These are phyloP conservation scores for Zhuliangozyma parablackwelliae DNA, from an alignment of 1,139 yeast genomes.

Conservation along the genomic window DNA sequence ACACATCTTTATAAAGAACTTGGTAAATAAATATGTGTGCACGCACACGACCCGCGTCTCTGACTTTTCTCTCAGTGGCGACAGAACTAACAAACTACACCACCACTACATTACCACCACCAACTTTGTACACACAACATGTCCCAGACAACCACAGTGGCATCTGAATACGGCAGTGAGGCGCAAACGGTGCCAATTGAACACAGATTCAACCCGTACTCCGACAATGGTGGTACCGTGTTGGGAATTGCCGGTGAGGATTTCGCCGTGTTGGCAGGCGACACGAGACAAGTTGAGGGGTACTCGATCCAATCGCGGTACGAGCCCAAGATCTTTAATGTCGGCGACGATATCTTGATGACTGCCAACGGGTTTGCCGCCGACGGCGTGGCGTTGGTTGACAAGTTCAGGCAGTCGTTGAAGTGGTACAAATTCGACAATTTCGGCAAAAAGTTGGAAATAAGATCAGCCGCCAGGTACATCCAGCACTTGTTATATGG, in stretches of 20 bases:
- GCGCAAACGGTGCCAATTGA: conserved; percentile 66
- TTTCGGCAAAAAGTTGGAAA: conserved; percentile 60
- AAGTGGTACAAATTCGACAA: conserved; percentile 95
- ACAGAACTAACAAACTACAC: background rate
- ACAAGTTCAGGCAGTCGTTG: conserved; percentile 68
- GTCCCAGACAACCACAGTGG: conserved; percentile 36
- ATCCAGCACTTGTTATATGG: conserved; percentile 89
- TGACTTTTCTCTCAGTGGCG: conserved; percentile 2
- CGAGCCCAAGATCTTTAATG: conserved; percentile 84
- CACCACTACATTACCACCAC: background rate
- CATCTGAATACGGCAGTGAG: conserved; percentile 59
- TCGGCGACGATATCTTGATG: conserved; percentile 83
- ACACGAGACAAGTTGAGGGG: conserved; percentile 93
- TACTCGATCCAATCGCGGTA: conserved; percentile 90
- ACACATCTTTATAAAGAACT: too few species aligned
- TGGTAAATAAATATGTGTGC: too few species aligned
- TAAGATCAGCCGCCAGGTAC: conserved; percentile 81
- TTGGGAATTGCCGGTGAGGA: conserved; percentile 97
- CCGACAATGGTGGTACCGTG: conserved; percentile 97
- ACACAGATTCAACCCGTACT: conserved; percentile 91
- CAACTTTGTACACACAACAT: conserved; percentile 1
- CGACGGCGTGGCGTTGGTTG: conserved; percentile 83
- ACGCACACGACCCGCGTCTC: background rate
- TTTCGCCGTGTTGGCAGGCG: conserved; percentile 95
- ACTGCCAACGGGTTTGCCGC: conserved; percentile 97